Base-by-base conservation (phyloP, 75 land plant species). In the Sequoia sempervirens region DNA sequence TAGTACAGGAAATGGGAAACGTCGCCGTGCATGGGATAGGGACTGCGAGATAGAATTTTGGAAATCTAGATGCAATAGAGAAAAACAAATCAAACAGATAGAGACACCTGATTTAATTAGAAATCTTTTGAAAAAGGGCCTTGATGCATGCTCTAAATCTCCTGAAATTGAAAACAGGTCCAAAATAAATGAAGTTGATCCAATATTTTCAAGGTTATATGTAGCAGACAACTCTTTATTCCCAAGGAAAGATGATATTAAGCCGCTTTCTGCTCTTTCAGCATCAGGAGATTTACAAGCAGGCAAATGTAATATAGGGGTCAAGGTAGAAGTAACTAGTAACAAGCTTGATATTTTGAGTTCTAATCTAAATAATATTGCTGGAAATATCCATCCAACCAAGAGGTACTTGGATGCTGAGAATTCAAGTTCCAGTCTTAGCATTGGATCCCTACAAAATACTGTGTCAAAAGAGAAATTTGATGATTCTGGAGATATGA, bases 31-130 rank as follows among this genome's bases (percentile, higher is more conserved):
- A 79, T 97, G 98, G 96, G 94, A 91, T 54, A 88, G 99, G 84
- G 97, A 93, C 83, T 93, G 93, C 90, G 97, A 98, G 75, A 85
- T 98, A 75, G 92, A 98, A 81, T 98, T 96, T 79, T 98, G 99
- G 99, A 96, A 94, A 81, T 88, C 90, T 74, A 87, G 94, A 36
- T 88, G 94, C 83, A 45, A 80, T 70, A 79, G 52, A 73, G 53
- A 79, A 86, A 64, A 89, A 36, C 37, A 88, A 30, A 85, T 87
- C 85, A 92, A 90, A 79, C 93, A 93, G 83, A 85, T 90, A 84
- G 90, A 89, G 80, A 93, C 91, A 32, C 72, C 89, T 80, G 87
- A 91, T 61, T 91, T 93, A 34, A 91, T 89, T 74, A 90, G 88
- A 82, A 80, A 83, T 68, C 85, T 93, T 34, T 83, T 95, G 23